phyloP scores from a whole-genome alignment of 2,329 filamentous ascomycete species.

The Aspergillus luchuensis region DNA sequence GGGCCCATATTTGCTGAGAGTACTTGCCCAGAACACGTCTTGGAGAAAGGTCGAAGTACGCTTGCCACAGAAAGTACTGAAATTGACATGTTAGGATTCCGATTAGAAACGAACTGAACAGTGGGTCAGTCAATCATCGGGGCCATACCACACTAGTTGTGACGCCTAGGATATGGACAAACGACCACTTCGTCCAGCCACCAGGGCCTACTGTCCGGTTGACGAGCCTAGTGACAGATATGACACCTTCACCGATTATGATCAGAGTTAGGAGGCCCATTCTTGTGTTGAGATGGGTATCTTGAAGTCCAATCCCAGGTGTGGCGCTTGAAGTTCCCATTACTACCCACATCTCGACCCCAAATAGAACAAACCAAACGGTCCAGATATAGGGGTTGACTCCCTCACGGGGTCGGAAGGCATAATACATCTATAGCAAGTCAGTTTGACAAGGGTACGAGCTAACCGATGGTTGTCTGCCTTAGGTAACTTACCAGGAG shows the following conservation, averaged over 20 bases:
- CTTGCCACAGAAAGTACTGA: conserved; percentile 63
- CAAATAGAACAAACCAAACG: conserved; percentile 59
- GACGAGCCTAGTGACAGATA: conserved; percentile 59
- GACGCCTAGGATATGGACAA: conserved; percentile 42
- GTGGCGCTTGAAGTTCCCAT: conserved; percentile 58
- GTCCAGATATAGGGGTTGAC: conserved; percentile 43
- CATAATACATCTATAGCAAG: conserved; percentile 36
- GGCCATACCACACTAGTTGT: conserved; percentile 40
- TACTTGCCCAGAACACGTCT: conserved; percentile 53
- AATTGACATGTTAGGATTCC: conserved; percentile 10
- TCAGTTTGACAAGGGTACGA: conserved; percentile 7
- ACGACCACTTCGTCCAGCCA: conserved; percentile 45
- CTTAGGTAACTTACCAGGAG: conserved; percentile 26
- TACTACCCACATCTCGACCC: conserved; percentile 55
- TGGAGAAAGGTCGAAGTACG: conserved; percentile 61
- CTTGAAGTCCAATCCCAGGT: conserved; percentile 61
- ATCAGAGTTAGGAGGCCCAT: conserved; percentile 67
- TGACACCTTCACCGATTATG: conserved; percentile 67
- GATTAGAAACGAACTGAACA: not conserved
- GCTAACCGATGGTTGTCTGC: not conserved
- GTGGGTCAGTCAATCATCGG: not conserved
- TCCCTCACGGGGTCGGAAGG: conserved; percentile 28
- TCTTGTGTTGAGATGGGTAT: conserved; percentile 65
- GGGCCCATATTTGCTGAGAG: conserved; percentile 58
- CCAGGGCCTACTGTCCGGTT: conserved; percentile 52